Conservation (phyloP, 2,329 filamentous ascomycete genomes). For the Boeremia exigua region DNA sequence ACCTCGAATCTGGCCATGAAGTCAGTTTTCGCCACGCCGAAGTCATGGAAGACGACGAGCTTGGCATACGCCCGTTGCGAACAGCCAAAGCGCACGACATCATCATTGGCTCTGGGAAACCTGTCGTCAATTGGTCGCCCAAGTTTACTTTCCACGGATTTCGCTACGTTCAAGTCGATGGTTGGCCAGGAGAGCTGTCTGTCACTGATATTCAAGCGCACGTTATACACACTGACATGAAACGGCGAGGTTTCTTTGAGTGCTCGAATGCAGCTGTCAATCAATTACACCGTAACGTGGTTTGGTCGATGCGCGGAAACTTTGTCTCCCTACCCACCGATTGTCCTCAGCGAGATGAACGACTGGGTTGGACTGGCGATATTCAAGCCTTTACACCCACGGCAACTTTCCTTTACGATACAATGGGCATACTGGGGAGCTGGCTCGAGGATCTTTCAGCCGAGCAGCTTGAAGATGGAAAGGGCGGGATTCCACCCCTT, state of each 20-base stretch:
- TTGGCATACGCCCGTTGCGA: background rate
- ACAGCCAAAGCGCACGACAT: background rate
- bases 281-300: conserved; percentile 59
- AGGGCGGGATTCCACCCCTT: background rate
- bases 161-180: background rate
- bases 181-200: background rate
- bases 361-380: conserved; percentile 62
- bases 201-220: background rate
- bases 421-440: background rate
- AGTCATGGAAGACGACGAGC: background rate
- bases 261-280: conserved; percentile 41
- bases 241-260: background rate
- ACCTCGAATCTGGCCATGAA: background rate
- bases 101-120: background rate
- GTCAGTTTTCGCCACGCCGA: background rate
- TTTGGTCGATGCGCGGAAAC: conserved; percentile 65
- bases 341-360: conserved; percentile 62
- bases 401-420: conserved; percentile 38
- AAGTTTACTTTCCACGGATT: conserved; percentile 3
- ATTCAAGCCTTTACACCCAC: conserved; percentile 57
- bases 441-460: background rate
- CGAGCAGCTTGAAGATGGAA: background rate
- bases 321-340: conserved; percentile 50
- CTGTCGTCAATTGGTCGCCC: background rate
- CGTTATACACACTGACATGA: background rate